Evolutionary conservation across 768 basidiomycete genomes (phyloP), one percentile per base, ranked within the genome.

Genomic region (Termitomyces sp.): DNA sequence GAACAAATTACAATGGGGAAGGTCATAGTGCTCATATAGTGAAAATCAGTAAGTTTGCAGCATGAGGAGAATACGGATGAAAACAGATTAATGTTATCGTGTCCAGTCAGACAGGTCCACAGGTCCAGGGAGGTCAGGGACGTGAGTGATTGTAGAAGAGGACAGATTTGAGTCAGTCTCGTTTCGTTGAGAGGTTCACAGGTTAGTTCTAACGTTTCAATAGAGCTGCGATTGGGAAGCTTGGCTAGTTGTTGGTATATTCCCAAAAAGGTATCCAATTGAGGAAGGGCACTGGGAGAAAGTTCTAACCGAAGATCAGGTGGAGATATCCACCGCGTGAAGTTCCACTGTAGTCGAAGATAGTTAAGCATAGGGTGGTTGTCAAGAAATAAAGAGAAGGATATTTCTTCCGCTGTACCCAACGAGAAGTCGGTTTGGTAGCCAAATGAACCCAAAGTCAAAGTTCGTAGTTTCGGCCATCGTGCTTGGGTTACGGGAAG

Each of bases 391-490:
- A 60, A 49, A 4, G 66, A 68, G 36, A 80, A 70, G 0, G 65
- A 59, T 5, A 56, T 42, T 16, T 69, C 69, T 24, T 71, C 64
- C 7, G 72, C 62, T 1, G 70, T 68, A 7, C 73, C 76, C 8
- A 81, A 64, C 3, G 72, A 64, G 60, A 79, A 78, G 54, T 81
- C 77, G n/a, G 59, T 59, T 51, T 75, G 71, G 60, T 81, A 81
- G 3, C 79, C 79, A 61, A 81, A 81, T 5, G 77, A 75, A 26
- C 81, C 81, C 2, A 82, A 73, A 5, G 77, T 80, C 18, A 81
- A 70, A 3, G 73, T 73, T 34, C 74, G 69, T 7, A 82, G 66
- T 36, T 68, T 68, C 0, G 76, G 73, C 73, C 76, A 81, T 54
- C 63, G 65, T 10, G 70, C 77, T 36, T 69, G 66, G n/a, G 71